A percentile compares a stretch with the other conserved stretches of the same genome.
These are phyloP conservation scores for Loxodes magnus DNA, from an alignment of 73 alveolate species.

Conservation along the genomic window DNA sequence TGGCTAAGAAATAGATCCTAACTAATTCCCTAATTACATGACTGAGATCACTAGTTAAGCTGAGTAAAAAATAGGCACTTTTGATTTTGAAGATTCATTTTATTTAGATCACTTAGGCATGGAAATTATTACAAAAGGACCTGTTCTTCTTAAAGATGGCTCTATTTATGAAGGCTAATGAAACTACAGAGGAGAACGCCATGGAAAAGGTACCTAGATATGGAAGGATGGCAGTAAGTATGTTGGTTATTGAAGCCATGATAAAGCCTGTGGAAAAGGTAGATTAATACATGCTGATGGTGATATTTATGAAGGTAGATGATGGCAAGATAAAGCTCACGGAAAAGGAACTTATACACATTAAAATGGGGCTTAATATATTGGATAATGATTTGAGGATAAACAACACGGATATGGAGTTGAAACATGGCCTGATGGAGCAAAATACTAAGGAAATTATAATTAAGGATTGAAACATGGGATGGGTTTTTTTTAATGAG, in stretches of 20 bases:
- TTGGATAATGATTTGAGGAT: constrained; percentile 4
- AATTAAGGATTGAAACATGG: constrained; percentile 18
- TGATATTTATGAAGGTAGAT: constrained; percentile 5
- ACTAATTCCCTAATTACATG: no score
- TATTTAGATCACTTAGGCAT: no score
- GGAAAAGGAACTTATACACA: constrained; percentile 4
- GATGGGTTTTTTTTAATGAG: constrained; percentile 19
- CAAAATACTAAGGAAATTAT: constrained; percentile 6
- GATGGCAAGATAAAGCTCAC: constrained; percentile 2
- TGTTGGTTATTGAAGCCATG: constrained; percentile 1
- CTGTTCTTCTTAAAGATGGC: constrained; percentile 1
- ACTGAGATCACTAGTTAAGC: no score
- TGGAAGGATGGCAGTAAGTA: constrained; percentile 4
- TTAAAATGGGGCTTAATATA: constrained; percentile 4
- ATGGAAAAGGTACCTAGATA: not conserved
- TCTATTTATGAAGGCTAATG: constrained; percentile 1
- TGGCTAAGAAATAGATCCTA: no score
- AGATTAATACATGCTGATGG: constrained; percentile 1
- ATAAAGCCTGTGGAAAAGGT: constrained; percentile 1
- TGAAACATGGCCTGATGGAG: constrained; percentile 20
- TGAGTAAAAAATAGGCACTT: no score
- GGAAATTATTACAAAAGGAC: constrained; percentile 10
- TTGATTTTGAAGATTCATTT: no score
- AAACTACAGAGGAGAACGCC: not conserved
- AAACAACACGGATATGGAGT: constrained; percentile 13